Evolutionary conservation across 768 basidiomycete genomes (phyloP).

Genomic region (Boletus coccyginus): DNA sequence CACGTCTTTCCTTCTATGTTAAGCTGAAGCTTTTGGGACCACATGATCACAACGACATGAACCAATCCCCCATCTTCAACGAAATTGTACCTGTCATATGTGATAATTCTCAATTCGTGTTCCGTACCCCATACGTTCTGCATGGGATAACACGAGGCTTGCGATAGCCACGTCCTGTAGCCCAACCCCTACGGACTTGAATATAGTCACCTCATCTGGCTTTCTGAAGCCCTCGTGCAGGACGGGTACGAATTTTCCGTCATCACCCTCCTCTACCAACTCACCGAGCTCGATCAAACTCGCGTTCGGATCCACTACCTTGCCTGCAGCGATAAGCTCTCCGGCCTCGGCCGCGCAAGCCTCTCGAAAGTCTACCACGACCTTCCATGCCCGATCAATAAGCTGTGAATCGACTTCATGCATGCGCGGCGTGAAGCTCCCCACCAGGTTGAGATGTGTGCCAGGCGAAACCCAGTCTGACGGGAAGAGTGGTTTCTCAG

Average conservation of each 20-base stretch:
- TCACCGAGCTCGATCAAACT: conserved; percentile 71
- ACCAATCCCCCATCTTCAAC: not conserved
- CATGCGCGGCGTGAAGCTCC: conserved; percentile 83
- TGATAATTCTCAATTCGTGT: conserved; percentile 48
- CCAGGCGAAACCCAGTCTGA: conserved; percentile 58
- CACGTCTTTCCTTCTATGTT: not conserved
- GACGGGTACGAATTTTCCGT: conserved; percentile 11
- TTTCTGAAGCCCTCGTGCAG: conserved; percentile 10
- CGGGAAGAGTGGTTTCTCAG: conserved; percentile 67
- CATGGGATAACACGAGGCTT: conserved; percentile 59
- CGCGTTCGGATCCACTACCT: conserved; percentile 37
- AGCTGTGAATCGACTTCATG: conserved; percentile 64
- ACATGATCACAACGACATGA: not conserved
- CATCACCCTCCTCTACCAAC: conserved; percentile 33
- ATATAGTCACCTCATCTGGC: conserved; percentile 62
- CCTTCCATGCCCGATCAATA: conserved; percentile 48
- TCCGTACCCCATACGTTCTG: conserved; percentile 53
- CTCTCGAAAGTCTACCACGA: conserved; percentile 72
- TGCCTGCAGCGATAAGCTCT: conserved; percentile 58
- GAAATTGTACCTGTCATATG: not conserved
- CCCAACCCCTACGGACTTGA: conserved; percentile 87
- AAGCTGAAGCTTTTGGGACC: conserved; percentile 31
- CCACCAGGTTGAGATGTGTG: conserved; percentile 72
- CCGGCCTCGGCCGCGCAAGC: conserved; percentile 80
- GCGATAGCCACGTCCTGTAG: conserved; percentile 88